These are phyloP conservation scores for Clarkia xantiana DNA, from an alignment of 345 rosid genomes.

Conservation along the genomic window DNA sequence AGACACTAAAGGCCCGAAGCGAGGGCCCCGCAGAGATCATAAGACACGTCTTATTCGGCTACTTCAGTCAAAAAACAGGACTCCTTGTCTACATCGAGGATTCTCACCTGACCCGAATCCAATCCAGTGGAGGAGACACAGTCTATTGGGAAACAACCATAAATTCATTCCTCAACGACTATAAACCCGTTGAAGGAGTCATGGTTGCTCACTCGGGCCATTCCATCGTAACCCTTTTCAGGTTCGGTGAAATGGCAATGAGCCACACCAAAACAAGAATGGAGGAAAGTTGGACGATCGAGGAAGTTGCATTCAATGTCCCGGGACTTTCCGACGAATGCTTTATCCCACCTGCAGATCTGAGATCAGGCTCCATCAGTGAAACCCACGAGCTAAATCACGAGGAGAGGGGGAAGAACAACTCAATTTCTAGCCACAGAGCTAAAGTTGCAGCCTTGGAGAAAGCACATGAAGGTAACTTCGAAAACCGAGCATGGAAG, in stretches of 20 bases:
- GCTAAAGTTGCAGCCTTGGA: constrained; percentile 71
- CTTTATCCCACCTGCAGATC: constrained; percentile 84
- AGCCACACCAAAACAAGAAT: constrained; percentile 63
- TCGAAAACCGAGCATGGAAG: constrained; percentile 15
- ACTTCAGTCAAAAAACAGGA: constrained; percentile 37
- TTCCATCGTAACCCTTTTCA: constrained; percentile 26
- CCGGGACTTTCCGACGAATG: constrained; percentile 82
- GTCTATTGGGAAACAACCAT: constrained; percentile 39
- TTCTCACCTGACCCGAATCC: constrained; percentile 39
- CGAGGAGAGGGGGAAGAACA: constrained; percentile 49
- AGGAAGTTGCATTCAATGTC: constrained; percentile 88
- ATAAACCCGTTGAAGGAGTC: constrained; percentile 26
- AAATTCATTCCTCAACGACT: constrained; percentile 25
- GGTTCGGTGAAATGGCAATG: constrained; percentile 35
- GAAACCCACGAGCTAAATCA: constrained; percentile 54
- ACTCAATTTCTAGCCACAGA: constrained; percentile 34
- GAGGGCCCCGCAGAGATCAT: constrained; percentile 37
- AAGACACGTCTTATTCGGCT: constrained; percentile 36
- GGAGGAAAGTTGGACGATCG: constrained; percentile 94
- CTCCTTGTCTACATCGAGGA: constrained; percentile 35
- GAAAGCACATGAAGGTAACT: constrained; percentile 17
- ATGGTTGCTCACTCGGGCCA: constrained; percentile 36
- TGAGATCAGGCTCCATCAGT: constrained; percentile 37
- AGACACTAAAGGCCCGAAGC: constrained; percentile 27
- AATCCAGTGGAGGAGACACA: constrained; percentile 31